A percentile compares a stretch with the other conserved stretches of the same genome.
These are phyloP conservation scores for Priceomyces fermenticarens DNA, from an alignment of 805 yeast genomes.

Conservation along the genomic window DNA sequence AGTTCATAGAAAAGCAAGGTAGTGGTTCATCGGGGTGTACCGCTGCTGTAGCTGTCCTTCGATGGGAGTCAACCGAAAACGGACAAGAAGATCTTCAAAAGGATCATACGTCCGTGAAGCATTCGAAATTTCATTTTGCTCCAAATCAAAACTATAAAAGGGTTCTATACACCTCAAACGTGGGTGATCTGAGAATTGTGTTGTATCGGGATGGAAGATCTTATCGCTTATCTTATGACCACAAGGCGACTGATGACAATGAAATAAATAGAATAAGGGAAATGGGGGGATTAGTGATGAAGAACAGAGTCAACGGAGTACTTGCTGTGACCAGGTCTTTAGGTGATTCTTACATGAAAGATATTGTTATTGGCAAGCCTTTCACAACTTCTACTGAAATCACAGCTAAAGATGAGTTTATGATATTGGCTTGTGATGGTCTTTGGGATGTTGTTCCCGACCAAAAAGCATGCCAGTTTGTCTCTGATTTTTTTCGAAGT, in stretches of 20 bases:
- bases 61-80: slow-evolving; percentile 61
- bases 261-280: slow-evolving; percentile 75
- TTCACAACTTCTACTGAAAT: slow-evolving; percentile 87
- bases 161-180: slow-evolving; percentile 89
- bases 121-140: slow-evolving; percentile 43
- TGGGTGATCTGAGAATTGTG: slow-evolving; percentile 88
- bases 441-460: slow-evolving; percentile 94
- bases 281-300: slow-evolving; percentile 84
- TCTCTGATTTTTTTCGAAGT: slow-evolving; percentile 42
- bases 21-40: slow-evolving; percentile 87
- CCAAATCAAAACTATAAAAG: slow-evolving; percentile 55
- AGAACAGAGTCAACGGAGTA: slow-evolving; percentile 92
- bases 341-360: slow-evolving; percentile 92
- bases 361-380: slow-evolving; percentile 84
- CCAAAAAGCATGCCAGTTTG: slow-evolving; percentile 74
- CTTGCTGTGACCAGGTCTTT: slow-evolving; percentile 90
- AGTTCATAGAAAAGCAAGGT: slow-evolving; percentile 54
- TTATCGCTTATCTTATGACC: slow-evolving; percentile 83
- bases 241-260: slow-evolving; percentile 78
- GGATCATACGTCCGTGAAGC: too few species aligned
- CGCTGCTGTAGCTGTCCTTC: slow-evolving; percentile 86
- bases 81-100: not conserved
- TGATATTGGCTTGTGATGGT: slow-evolving; percentile 95
- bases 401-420: slow-evolving; percentile 62
- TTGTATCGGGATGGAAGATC: slow-evolving; percentile 74